These are phyloP conservation scores for Leptographium radiaticola DNA, from an alignment of 2,329 filamentous ascomycete genomes.

Conservation along the genomic window DNA sequence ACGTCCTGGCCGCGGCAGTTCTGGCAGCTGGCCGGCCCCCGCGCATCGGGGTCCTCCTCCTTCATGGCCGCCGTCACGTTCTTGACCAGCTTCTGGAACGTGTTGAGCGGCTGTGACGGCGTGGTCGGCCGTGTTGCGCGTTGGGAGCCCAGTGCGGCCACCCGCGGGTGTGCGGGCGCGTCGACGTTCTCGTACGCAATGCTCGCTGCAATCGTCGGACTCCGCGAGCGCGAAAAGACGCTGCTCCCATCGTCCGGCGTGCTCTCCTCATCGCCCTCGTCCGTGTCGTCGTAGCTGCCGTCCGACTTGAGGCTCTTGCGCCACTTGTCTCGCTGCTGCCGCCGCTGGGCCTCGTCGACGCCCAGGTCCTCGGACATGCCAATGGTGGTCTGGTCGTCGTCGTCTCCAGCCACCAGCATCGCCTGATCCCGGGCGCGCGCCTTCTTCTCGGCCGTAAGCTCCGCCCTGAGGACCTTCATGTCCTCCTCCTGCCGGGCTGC, in stretches of 20 bases:
- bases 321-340: conserved; percentile 21
- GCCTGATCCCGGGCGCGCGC: conserved; percentile 26
- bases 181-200: conserved; percentile 8
- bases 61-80: conserved; percentile 24
- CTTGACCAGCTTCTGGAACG: conserved; percentile 36
- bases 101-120: conserved; percentile 23
- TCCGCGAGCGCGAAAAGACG: conserved; percentile 48
- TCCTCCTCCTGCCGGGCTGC: conserved; percentile 39
- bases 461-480: conserved; percentile 30
- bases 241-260: conserved; percentile 34
- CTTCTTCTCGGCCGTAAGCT: conserved; percentile 36
- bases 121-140: conserved; percentile 4
- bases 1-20: conserved; percentile 47
- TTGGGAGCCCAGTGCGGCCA: conserved; percentile 9
- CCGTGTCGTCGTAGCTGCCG: conserved; percentile 34
- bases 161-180: conserved; percentile 9
- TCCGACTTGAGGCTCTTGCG: conserved; percentile 29
- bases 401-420: conserved; percentile 14
- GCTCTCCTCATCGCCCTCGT: conserved; percentile 27
- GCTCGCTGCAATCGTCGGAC: conserved; percentile 35
- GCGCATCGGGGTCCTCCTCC: conserved; percentile 13
- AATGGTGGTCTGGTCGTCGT: conserved; percentile 1
- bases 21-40: conserved; percentile 23
- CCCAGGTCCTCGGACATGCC: conserved; percentile 33
- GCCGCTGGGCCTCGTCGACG: conserved; percentile 34